These are phyloP conservation scores for Hyaloscypha finlandica DNA, from an alignment of 495 filamentous ascomycete species.

Conservation along the genomic window DNA sequence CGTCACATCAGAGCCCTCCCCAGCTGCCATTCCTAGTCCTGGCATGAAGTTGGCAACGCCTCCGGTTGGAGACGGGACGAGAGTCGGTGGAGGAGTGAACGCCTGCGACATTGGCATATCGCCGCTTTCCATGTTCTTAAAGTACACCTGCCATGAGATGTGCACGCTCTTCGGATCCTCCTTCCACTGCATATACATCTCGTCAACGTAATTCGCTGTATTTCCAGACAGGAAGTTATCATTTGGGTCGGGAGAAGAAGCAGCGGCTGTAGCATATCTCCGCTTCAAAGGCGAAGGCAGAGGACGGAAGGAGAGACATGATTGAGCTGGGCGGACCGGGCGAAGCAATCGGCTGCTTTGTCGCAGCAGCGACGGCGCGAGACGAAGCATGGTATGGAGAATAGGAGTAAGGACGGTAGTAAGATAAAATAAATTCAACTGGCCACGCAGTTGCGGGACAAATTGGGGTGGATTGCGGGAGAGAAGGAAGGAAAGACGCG, in stretches of 20 bases:
- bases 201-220: constrained; percentile 97
- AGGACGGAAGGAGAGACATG: constrained; percentile 36
- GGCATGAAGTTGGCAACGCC: constrained; percentile 77
- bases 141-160: constrained; percentile 99
- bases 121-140: constrained; percentile 97
- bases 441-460: not conserved
- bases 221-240: constrained; percentile 95
- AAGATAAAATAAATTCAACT: not conserved
- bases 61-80: constrained; percentile 77
- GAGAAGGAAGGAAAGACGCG: not conserved
- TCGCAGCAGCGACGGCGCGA: constrained; percentile 36
- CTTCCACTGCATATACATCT: constrained; percentile 99
- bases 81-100: constrained; percentile 91
- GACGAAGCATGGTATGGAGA: constrained; percentile 33
- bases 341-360: not conserved
- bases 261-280: constrained; percentile 47
- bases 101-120: constrained; percentile 96
- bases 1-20: constrained; percentile 79
- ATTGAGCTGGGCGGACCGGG: not conserved
- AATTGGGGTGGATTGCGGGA: not conserved
- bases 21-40: constrained; percentile 63
- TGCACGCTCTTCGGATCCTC: constrained; percentile 90
- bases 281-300: constrained; percentile 51
- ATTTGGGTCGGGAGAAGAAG: constrained; percentile 67
- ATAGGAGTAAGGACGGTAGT: not conserved